Conservation (phyloP, 305 asterid species). For the Fraxinus albicans region DNA sequence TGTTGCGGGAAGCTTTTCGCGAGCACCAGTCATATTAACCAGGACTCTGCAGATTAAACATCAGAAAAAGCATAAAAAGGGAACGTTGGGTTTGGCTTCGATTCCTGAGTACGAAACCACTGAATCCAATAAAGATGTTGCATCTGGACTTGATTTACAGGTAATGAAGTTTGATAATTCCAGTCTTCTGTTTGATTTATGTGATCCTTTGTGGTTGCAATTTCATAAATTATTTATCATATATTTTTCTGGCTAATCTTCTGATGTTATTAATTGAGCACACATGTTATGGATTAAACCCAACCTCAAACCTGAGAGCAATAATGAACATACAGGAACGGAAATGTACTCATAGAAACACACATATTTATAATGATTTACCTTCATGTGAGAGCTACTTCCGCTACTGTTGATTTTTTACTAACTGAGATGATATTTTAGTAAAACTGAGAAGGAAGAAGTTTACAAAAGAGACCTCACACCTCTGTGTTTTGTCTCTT, state of each 20-base stretch:
- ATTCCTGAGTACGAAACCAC: constrained; percentile 43
- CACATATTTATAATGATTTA: not conserved
- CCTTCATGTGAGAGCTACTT: not conserved
- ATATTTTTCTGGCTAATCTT: not conserved
- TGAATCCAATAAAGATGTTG: constrained; percentile 30
- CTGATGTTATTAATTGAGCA: not conserved
- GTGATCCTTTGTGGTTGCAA: not conserved
- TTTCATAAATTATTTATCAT: not conserved
- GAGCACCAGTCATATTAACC: constrained; percentile 44
- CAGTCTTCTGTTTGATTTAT: not conserved
- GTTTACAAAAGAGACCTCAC: not conserved
- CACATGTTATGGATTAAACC: not conserved
- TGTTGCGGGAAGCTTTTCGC: constrained; percentile 43
- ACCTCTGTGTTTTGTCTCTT: not conserved
- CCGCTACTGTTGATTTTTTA: not conserved
- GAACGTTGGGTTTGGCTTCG: constrained; percentile 35
- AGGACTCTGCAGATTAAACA: constrained; percentile 39
- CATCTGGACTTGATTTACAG: constrained; percentile 35
- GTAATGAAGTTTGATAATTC: constrained; percentile 13
- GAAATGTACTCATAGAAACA: not conserved
- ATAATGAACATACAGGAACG: not conserved
- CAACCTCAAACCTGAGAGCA: not conserved
- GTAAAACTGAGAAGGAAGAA: not conserved
- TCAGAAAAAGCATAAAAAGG: constrained; percentile 40
- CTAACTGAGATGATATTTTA: not conserved